These are phyloP conservation scores for Salix viminalis DNA, from an alignment of 345 rosid genomes.

Conservation along the genomic window DNA sequence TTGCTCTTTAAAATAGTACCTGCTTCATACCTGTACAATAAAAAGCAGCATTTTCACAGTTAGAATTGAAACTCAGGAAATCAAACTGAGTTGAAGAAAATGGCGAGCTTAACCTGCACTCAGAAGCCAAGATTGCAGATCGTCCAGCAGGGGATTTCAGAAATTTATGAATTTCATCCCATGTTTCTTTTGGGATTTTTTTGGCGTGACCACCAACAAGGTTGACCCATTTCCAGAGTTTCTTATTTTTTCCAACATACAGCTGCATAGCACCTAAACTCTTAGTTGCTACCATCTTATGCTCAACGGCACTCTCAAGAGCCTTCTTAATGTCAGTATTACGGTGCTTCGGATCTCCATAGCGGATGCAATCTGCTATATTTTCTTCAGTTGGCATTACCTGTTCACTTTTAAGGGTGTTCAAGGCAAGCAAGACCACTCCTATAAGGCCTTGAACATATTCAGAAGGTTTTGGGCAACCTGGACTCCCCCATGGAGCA, in stretches of 20 bases:
- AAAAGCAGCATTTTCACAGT: not conserved
- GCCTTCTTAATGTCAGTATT: constrained; percentile 64
- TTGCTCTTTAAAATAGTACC: constrained; percentile 50
- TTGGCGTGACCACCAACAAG: constrained; percentile 57
- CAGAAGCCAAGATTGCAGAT: constrained; percentile 49
- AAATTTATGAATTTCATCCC: constrained; percentile 61
- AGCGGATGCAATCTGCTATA: constrained; percentile 67
- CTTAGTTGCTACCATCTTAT: constrained; percentile 53
- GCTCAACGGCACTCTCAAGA: constrained; percentile 60
- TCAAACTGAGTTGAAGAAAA: not conserved
- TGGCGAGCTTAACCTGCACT: constrained; percentile 51
- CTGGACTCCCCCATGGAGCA: constrained; percentile 49
- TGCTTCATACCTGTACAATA: constrained; percentile 64
- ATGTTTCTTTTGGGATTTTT: constrained; percentile 46
- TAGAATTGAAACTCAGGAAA: not conserved
- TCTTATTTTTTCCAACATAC: constrained; percentile 60
- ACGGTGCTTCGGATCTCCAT: constrained; percentile 60
- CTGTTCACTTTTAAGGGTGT: constrained; percentile 64
- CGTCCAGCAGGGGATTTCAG: constrained; percentile 54
- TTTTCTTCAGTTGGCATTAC: constrained; percentile 70
- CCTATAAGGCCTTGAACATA: constrained; percentile 80
- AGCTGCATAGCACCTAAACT: constrained; percentile 52
- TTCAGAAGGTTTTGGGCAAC: constrained; percentile 52
- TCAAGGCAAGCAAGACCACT: constrained; percentile 64
- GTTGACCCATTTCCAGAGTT: constrained; percentile 76